Conservation (phyloP, 2,329 filamentous ascomycete species). For the Fusarium sp. region DNA sequence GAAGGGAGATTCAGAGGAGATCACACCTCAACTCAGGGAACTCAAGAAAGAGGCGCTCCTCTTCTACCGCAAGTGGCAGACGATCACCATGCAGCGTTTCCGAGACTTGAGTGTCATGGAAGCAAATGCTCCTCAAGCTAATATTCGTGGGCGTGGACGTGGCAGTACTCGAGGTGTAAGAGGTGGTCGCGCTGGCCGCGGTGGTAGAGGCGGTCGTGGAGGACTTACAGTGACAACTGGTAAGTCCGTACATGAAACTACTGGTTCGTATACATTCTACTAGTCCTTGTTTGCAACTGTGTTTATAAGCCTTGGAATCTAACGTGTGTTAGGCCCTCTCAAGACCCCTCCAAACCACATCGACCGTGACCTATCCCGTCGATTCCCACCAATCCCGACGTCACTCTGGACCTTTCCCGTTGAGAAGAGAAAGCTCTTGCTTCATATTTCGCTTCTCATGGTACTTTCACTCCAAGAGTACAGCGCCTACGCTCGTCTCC, state of each 20-base stretch:
- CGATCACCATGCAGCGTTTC: slow-evolving; percentile 71
- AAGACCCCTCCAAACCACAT: slow-evolving; percentile 53
- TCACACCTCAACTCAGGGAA: slow-evolving; percentile 62
- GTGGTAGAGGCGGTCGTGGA: slow-evolving; percentile 45
- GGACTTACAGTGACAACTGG: slow-evolving; percentile 48
- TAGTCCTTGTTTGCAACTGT: background rate
- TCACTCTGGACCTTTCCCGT: slow-evolving; percentile 65
- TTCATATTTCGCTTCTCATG: slow-evolving; percentile 76
- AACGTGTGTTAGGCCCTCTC: slow-evolving; percentile 46
- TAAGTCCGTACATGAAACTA: slow-evolving; percentile 37
- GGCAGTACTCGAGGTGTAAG: slow-evolving; percentile 41
- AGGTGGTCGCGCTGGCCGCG: slow-evolving; percentile 45
- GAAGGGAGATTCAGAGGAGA: slow-evolving; percentile 47
- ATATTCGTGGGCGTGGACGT: slow-evolving; percentile 49
- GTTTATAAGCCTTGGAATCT: background rate
- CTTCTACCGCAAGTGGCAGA: slow-evolving; percentile 83
- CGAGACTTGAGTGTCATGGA: slow-evolving; percentile 69
- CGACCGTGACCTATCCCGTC: slow-evolving; percentile 57
- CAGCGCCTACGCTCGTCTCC: slow-evolving; percentile 72
- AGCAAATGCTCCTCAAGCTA: slow-evolving; percentile 38
- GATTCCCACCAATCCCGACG: slow-evolving; percentile 68
- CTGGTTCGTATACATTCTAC: background rate
- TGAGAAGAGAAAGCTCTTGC: slow-evolving; percentile 69
- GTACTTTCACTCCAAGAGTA: slow-evolving; percentile 81
- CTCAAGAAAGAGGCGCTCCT: slow-evolving; percentile 72